Base-by-base conservation (phyloP, 1,284 basidiomycete species). In the Porodaedalea pini region DNA sequence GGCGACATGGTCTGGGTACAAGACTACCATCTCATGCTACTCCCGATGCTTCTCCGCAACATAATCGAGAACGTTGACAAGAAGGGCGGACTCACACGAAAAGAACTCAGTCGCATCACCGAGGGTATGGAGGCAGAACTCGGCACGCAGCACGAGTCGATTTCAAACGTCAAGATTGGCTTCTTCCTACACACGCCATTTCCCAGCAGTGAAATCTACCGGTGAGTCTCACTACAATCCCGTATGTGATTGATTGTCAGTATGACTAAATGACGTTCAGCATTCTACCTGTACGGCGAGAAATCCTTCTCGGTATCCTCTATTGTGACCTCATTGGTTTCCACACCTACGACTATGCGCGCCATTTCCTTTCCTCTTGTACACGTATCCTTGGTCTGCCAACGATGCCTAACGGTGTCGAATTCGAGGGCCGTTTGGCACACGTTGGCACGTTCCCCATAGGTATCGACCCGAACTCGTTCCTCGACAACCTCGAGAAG, bases 181-280 rank as follows among this genome's bases (percentile, higher is more conserved):
- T 99, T 94, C 80, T 99, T 99, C 82, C 78, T 99, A 52, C 96
- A 99, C 71, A 99, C 97, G 0, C 97, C 96, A 0, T 99, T 99
- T 81, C 96, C 96, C 0, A 94, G 91, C 60, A 94, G 92, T 64
- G 96, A 99, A 70, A 98, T 99, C 66, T 99, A 99, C 77, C 82
- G 94, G 93, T 92, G 65, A 67, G 84, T 69, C 19, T 53, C n/a
- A n/a, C 25, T 49, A 25, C 39, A 56, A 10, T 29, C 44, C 10
- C 25, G 49, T 40, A 29, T 55, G 53, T 31, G 43, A 43, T 36
- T 54, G 23, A n/a, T 8, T 37, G 5, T 45, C 21, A 17, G 27
- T 36, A 23, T 21, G 19, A 17, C n/a, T 47, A 25, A 47, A 11
- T 31, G 32, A 15, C 1, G 17, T 59, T 58, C 64, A 95, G 94